Conservation (phyloP, 1,284 basidiomycete genomes). For the Rhodotorula sp. region DNA sequence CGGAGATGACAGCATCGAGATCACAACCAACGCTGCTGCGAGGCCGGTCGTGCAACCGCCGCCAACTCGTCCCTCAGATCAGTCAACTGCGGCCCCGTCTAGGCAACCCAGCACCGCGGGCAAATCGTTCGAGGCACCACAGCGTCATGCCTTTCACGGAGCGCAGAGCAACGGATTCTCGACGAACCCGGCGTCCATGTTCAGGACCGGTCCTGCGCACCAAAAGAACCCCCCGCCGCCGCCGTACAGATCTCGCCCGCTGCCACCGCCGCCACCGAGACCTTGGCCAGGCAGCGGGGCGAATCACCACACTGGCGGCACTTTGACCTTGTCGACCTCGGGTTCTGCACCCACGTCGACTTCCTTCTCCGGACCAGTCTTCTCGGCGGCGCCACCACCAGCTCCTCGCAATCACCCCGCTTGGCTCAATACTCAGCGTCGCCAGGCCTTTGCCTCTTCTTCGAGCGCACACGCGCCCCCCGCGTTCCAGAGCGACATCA, state of each 20-base stretch:
- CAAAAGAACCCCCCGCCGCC: neutral
- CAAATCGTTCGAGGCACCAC: neutral
- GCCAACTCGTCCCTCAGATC: neutral
- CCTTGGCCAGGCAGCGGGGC: neutral
- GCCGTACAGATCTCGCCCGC: neutral
- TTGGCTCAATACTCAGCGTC: no score
- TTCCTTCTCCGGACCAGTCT: no score
- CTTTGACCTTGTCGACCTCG: neutral
- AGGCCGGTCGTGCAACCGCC: neutral
- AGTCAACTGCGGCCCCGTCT: neutral
- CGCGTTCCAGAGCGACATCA: neutral
- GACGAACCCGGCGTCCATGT: neutral
- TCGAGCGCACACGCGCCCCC: neutral
- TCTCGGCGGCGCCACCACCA: neutral
- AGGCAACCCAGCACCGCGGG: neutral
- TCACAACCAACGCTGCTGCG: no score
- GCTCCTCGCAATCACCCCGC: neutral
- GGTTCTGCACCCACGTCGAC: no score
- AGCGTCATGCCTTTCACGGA: neutral
- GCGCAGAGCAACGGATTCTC: neutral
- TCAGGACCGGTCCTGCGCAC: slow-evolving; percentile 1
- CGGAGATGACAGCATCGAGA: neutral
- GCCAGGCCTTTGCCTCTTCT: neutral
- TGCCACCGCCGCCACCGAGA: neutral
- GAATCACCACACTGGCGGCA: no score